These are phyloP conservation scores for Chaetomium sp. DNA, from an alignment of 2,329 filamentous ascomycete genomes.

Conservation along the genomic window DNA sequence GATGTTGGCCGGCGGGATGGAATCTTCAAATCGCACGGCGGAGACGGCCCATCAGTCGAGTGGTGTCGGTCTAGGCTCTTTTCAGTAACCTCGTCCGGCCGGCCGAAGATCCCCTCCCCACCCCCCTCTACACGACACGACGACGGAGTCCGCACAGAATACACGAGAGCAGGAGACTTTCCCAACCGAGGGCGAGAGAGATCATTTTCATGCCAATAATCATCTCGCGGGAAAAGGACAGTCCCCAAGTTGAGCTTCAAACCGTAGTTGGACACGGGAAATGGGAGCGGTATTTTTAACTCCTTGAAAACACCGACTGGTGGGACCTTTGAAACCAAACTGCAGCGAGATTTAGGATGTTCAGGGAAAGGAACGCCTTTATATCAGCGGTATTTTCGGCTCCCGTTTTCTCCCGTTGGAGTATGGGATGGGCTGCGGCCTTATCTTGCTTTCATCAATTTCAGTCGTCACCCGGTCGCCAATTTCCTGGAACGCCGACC, in stretches of 20 bases:
- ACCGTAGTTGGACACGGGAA: no score
- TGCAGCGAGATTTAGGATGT: slow-evolving; percentile 16
- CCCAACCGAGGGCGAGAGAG: no score
- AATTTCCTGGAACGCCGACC: slow-evolving; percentile 12
- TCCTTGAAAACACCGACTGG: no score
- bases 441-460: slow-evolving; percentile 21
- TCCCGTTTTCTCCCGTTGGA: slow-evolving; percentile 4
- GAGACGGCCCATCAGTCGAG: background rate
- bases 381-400: slow-evolving; percentile 17
- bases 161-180: no score
- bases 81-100: slow-evolving; percentile 33
- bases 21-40: slow-evolving; percentile 21
- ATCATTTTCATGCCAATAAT: no score
- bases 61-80: slow-evolving; percentile 27
- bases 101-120: slow-evolving; percentile 25
- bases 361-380: slow-evolving; percentile 25
- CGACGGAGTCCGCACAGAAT: no score
- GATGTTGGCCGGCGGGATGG: background rate
- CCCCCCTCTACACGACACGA: no score
- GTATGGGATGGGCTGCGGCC: slow-evolving; percentile 23
- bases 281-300: no score
- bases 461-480: slow-evolving; percentile 12
- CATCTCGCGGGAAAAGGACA: no score
- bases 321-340: no score
- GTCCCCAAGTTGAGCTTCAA: no score